These are phyloP conservation scores for Talaromyces islandicus DNA, from an alignment of 2,329 filamentous ascomycete genomes.

Conservation along the genomic window DNA sequence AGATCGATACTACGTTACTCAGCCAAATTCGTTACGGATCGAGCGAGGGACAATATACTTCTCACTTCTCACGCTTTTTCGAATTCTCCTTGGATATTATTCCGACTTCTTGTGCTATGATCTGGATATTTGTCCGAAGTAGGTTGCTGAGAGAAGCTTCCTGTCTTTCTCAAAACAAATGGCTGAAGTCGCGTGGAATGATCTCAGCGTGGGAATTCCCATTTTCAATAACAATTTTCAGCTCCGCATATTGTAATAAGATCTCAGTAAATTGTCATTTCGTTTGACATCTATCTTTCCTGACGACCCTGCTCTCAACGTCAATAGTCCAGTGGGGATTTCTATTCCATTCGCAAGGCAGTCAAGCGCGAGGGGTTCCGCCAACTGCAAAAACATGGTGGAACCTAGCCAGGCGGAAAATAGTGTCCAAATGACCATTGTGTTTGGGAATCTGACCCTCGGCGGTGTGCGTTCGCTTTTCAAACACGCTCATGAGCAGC, in stretches of 20 bases:
- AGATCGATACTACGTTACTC: not conserved
- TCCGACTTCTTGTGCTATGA: conserved; percentile 5
- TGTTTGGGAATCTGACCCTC: not conserved
- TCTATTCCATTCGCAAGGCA: conserved; percentile 5
- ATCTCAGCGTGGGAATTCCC: not conserved
- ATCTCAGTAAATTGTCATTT: conserved; percentile 5
- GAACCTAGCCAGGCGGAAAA: conserved; percentile 1
- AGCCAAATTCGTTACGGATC: not conserved
- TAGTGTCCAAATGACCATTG: conserved; percentile 2
- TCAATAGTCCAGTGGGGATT: conserved; percentile 2
- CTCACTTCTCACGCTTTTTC: not conserved
- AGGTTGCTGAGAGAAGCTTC: not conserved
- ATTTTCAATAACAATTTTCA: conserved; percentile 3
- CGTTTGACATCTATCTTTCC: not conserved
- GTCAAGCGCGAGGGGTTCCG: conserved; percentile 4
- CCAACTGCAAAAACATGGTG: not conserved
- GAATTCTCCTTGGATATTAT: not conserved
- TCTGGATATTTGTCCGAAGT: conserved; percentile 1
- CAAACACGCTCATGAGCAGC: conserved; percentile 3
- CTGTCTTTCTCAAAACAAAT: not conserved
- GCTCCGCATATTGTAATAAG: conserved; percentile 5
- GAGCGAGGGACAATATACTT: not conserved
- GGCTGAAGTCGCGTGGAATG: not conserved
- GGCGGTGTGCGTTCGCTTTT: not conserved
- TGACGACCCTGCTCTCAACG: not conserved